These are phyloP conservation scores for Fonsecaea erecta DNA, from an alignment of 2,329 filamentous ascomycete genomes.

Conservation along the genomic window DNA sequence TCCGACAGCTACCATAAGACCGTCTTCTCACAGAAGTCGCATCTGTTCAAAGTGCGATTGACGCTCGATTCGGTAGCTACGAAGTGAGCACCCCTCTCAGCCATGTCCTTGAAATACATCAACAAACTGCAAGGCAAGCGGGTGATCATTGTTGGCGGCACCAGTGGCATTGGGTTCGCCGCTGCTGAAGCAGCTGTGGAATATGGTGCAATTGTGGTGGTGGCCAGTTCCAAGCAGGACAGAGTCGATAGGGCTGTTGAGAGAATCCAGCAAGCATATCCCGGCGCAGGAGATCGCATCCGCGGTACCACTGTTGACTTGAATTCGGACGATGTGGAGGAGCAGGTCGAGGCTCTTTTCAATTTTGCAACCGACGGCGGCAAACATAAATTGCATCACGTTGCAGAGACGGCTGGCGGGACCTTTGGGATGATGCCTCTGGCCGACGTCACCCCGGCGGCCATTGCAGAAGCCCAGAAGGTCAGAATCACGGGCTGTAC, in stretches of 20 bases:
- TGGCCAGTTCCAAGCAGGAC: constrained; percentile 51
- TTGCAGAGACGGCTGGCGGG: constrained; percentile 59
- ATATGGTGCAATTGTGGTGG: constrained; percentile 53
- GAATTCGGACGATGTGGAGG: constrained; percentile 49
- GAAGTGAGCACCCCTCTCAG: not conserved
- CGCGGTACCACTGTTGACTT: constrained; percentile 53
- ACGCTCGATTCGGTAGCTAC: not conserved
- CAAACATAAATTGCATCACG: constrained; percentile 52
- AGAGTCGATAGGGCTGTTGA: constrained; percentile 48
- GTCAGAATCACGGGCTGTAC: constrained; percentile 45
- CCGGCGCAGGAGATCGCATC: constrained; percentile 41
- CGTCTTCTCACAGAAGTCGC: not conserved
- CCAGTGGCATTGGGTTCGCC: constrained; percentile 57
- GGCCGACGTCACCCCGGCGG: constrained; percentile 38
- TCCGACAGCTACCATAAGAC: not conserved
- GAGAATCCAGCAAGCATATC: constrained; percentile 51
- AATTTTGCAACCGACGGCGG: constrained; percentile 41
- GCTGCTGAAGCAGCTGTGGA: constrained; percentile 59
- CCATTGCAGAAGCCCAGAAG: constrained; percentile 35
- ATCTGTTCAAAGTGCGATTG: not conserved
- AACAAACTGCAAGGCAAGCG: constrained; percentile 53
- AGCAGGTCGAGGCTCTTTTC: constrained; percentile 51
- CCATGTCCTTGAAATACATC: constrained; percentile 37
- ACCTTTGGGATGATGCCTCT: constrained; percentile 35
- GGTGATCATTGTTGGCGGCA: constrained; percentile 59